A percentile compares a stretch with the other conserved stretches of the same genome.
These are phyloP conservation scores for Ustilago cynodontis DNA, from an alignment of 1,284 basidiomycete genomes.

Conservation along the genomic window DNA sequence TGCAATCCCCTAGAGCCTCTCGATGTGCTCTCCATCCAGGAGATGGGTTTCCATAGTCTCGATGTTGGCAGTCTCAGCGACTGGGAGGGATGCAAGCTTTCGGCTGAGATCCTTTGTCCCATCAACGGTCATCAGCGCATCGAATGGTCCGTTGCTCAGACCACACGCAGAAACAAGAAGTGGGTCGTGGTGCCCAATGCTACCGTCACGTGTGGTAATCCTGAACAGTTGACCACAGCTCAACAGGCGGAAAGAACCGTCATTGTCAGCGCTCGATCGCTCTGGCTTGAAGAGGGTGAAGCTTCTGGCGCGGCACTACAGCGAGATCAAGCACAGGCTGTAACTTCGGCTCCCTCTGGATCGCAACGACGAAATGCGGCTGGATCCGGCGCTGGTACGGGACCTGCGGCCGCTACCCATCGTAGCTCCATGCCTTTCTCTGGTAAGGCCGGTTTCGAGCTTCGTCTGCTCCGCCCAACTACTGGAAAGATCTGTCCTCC, in stretches of 20 bases:
- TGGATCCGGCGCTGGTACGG: not conserved
- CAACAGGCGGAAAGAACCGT: constrained; percentile 51
- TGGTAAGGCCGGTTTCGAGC: constrained; percentile 53
- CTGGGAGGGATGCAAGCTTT: constrained; percentile 60
- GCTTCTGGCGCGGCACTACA: not conserved
- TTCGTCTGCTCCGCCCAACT: constrained; percentile 50
- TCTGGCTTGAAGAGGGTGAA: constrained; percentile 29
- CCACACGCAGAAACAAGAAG: constrained; percentile 49
- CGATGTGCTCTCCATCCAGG: constrained; percentile 62
- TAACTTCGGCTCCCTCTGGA: not conserved
- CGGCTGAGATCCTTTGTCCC: constrained; percentile 49
- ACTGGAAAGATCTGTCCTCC: constrained; percentile 30
- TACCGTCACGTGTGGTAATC: constrained; percentile 22
- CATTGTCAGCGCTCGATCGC: constrained; percentile 51
- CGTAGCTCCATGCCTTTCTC: constrained; percentile 45
- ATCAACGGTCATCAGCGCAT: constrained; percentile 37
- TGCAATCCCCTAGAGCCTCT: constrained; percentile 56
- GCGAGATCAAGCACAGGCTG: not conserved
- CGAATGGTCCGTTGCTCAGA: constrained; percentile 56
- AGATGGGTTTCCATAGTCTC: constrained; percentile 63
- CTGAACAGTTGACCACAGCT: constrained; percentile 6
- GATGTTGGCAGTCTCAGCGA: constrained; percentile 61
- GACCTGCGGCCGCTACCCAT: constrained; percentile 2
- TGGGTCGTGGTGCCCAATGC: constrained; percentile 59
- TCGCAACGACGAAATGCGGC: constrained; percentile 1